phyloP scores from a whole-genome alignment of 305 asterid species.

The Striga hermonthica region DNA sequence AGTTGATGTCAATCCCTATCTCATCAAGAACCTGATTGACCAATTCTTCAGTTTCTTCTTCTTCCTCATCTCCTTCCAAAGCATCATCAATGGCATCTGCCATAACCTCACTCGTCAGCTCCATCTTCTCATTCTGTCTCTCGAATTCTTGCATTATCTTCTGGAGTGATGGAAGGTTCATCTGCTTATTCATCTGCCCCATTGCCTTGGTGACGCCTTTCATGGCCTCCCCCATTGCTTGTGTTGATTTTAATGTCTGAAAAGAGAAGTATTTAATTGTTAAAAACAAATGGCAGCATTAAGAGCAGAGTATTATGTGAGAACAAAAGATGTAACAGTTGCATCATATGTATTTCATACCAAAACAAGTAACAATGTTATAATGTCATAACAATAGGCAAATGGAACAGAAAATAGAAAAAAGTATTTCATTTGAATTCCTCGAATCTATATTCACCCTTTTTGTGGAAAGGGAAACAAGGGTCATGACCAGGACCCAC shows the following conservation, averaged over 20 bases:
- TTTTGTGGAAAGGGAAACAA: neutral
- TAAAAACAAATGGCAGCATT: neutral
- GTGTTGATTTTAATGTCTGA: conserved; percentile 95
- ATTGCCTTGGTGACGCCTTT: conserved; percentile 98
- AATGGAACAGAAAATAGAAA: neutral
- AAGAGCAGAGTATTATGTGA: no score
- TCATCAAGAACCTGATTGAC: conserved; percentile 98
- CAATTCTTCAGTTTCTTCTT: conserved; percentile 94
- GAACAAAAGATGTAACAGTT: no score
- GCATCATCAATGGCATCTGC: conserved; percentile 99
- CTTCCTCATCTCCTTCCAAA: conserved; percentile 98
- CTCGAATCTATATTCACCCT: neutral
- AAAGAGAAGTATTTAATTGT: neutral
- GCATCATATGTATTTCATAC: no score
- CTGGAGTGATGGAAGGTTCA: conserved; percentile 96
- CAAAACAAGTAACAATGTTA: no score
- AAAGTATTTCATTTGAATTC: neutral
- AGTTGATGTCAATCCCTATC: conserved; percentile 85
- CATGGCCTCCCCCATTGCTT: conserved; percentile 99
- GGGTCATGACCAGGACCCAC: neutral
- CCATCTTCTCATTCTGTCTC: conserved; percentile 97
- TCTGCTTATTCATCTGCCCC: conserved; percentile 99
- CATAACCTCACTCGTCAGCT: conserved; percentile 90
- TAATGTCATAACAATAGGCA: no score
- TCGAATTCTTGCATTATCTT: conserved; percentile 99